phyloP scores from a whole-genome alignment of 2,329 filamentous ascomycete species.

The Sporothrix brasiliensis region DNA sequence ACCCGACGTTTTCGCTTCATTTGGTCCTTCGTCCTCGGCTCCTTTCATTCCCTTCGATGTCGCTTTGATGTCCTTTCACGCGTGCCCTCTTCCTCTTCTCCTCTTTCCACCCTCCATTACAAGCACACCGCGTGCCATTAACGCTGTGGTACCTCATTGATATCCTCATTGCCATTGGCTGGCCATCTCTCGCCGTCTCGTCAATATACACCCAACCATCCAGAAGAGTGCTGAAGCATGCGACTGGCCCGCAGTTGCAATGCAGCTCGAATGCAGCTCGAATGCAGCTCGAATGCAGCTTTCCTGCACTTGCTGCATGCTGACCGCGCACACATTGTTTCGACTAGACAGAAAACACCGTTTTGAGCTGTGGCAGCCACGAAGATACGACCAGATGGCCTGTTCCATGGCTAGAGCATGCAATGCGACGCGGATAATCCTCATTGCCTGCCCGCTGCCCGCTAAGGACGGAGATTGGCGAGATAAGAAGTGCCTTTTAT shows the following conservation, averaged over 20 bases:
- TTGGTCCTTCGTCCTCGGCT: background rate
- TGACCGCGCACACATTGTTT: background rate
- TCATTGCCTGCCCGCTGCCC: background rate
- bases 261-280: background rate
- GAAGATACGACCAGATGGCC: background rate
- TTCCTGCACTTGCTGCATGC: constrained; percentile 15
- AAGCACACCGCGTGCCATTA: background rate
- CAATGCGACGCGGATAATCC: background rate
- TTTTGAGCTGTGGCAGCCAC: background rate
- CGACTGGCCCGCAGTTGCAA: constrained; percentile 10
- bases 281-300: constrained; percentile 1
- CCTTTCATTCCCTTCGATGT: too few species aligned
- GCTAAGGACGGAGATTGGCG: constrained; percentile 16
- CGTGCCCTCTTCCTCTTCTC: constrained; percentile 12
- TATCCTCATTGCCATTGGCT: constrained; percentile 5
- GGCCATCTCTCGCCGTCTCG: background rate
- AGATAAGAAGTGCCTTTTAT: background rate
- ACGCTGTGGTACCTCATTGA: background rate
- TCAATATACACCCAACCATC: background rate
- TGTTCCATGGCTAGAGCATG: background rate
- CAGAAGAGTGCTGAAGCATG: constrained; percentile 1
- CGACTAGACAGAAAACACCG: background rate
- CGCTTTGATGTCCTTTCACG: too few species aligned
- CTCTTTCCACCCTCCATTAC: constrained; percentile 25
- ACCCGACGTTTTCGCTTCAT: constrained; percentile 9